A percentile compares a stretch with the other conserved stretches of the same genome.
These are phyloP conservation scores for Moesziomyces parantarcticus DNA, from an alignment of 1,284 basidiomycete species.

Conservation along the genomic window DNA sequence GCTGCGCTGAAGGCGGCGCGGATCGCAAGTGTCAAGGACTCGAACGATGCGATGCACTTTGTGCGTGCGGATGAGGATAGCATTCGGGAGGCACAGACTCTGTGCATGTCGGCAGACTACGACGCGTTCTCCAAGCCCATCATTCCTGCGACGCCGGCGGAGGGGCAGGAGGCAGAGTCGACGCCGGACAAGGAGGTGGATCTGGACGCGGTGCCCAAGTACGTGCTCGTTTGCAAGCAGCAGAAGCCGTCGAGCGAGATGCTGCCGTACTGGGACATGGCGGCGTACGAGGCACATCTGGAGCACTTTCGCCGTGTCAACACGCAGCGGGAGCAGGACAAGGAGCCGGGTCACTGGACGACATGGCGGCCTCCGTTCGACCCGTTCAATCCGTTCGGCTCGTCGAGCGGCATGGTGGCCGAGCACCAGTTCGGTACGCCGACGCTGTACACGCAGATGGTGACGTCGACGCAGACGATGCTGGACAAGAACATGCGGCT, in stretches of 20 bases:
- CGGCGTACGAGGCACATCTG: conserved; percentile 36
- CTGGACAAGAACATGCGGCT: conserved; percentile 86
- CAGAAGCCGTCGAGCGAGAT: conserved; percentile 9
- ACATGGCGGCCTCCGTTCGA: conserved; percentile 32
- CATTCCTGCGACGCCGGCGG: conserved; percentile 4
- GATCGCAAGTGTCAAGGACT: conserved; percentile 49
- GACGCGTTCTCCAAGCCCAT: conserved; percentile 32
- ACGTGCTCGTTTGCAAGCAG: conserved; percentile 41
- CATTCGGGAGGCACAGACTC: conserved; percentile 16
- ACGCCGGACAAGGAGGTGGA: conserved; percentile 51
- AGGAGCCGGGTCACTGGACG: conserved; percentile 31
- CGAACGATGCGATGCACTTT: conserved; percentile 77
- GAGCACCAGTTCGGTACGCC: conserved; percentile 74
- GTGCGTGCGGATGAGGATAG: conserved; percentile 6
- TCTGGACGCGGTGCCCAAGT: conserved; percentile 59
- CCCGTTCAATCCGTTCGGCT: conserved; percentile 31
- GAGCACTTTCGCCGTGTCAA: conserved; percentile 28
- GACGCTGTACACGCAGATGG: conserved; percentile 85
- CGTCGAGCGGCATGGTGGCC: neutral
- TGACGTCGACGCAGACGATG: conserved; percentile 95
- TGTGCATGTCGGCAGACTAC: conserved; percentile 41
- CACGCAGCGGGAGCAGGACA: conserved; percentile 9
- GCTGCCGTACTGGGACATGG: conserved; percentile 46
- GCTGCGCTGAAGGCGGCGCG: conserved; percentile 10
- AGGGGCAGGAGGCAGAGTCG: conserved; percentile 9